A percentile compares a stretch with the other conserved stretches of the same genome.
These are phyloP conservation scores for Austroboletus eburneus DNA, from an alignment of 768 basidiomycete genomes.

Conservation along the genomic window DNA sequence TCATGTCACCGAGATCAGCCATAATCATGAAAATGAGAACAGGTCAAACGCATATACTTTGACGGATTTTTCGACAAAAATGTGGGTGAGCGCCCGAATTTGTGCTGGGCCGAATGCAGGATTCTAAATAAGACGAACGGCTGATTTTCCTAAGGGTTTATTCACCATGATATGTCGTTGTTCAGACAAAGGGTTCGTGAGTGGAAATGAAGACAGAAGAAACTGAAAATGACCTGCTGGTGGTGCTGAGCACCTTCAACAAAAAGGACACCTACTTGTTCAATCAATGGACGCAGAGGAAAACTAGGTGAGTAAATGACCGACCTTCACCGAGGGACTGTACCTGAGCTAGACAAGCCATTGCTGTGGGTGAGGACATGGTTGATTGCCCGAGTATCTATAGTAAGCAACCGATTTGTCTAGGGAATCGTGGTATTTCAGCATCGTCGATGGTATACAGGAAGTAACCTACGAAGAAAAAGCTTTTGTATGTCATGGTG, in stretches of 20 bases:
- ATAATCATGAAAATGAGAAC: neutral
- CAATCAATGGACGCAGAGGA: too few species aligned
- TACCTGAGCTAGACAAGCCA: conserved; percentile 5
- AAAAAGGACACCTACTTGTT: conserved; percentile 1
- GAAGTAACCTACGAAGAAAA: conserved; percentile 10
- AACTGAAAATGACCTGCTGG: conserved; percentile 29
- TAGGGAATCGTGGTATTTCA: neutral
- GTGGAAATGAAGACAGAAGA: neutral
- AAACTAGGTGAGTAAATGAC: neutral
- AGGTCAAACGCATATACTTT: conserved; percentile 42
- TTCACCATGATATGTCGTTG: conserved; percentile 26
- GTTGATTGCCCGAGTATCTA: conserved; percentile 4
- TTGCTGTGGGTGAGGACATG: conserved; percentile 2
- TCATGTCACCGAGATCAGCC: conserved; percentile 28
- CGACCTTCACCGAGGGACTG: neutral
- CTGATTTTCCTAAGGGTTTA: neutral
- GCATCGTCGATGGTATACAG: too few species aligned
- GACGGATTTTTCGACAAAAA: conserved; percentile 54
- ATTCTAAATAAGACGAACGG: conserved; percentile 35
- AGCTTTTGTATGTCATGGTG: conserved; percentile 11
- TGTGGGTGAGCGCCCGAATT: conserved; percentile 50
- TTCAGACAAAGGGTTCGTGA: neutral
- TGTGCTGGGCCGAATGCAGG: conserved; percentile 61
- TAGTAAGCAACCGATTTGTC: neutral
- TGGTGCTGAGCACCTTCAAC: conserved; percentile 28